phyloP scores from a whole-genome alignment of 140 eudicot species.

The Ambrosia hybrid region DNA sequence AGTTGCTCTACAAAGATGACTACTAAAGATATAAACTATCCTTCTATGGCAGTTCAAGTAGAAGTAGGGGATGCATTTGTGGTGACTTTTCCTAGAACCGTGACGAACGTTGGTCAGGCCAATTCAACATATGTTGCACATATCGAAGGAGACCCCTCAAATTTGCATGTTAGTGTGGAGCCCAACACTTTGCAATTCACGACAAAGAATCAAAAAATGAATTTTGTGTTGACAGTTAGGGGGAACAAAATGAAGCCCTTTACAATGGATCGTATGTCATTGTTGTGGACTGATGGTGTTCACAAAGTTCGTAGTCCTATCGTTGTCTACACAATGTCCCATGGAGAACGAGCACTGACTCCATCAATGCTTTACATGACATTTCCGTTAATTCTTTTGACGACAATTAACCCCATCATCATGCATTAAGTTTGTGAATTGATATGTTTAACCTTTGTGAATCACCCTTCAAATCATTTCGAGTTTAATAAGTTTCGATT shows the following conservation, averaged over 20 bases:
- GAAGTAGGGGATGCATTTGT: neutral
- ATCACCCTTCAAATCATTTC: no score
- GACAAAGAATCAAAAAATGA: neutral
- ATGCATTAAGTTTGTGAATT: no score
- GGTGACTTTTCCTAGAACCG: slow-evolving; percentile 23
- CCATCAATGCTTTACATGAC: neutral
- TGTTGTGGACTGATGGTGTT: slow-evolving; percentile 32
- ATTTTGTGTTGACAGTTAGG: neutral
- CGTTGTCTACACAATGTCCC: slow-evolving; percentile 1
- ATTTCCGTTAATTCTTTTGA: no score
- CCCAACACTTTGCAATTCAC: slow-evolving; percentile 14
- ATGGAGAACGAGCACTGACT: neutral
- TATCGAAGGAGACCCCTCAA: neutral
- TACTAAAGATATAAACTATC: slow-evolving; percentile 22
- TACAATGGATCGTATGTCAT: neutral
- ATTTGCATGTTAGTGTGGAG: neutral
- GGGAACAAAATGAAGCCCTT: neutral
- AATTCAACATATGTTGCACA: slow-evolving; percentile 25
- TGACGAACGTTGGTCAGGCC: slow-evolving; percentile 24
- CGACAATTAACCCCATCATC: no score
- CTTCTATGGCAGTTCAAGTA: slow-evolving; percentile 26
- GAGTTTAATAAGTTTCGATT: no score
- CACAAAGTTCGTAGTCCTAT: slow-evolving; percentile 33
- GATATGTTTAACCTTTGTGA: no score
- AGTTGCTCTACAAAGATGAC: slow-evolving; percentile 8